These are phyloP conservation scores for Candida smagusa DNA, from an alignment of 1,139 yeast species.

Conservation along the genomic window DNA sequence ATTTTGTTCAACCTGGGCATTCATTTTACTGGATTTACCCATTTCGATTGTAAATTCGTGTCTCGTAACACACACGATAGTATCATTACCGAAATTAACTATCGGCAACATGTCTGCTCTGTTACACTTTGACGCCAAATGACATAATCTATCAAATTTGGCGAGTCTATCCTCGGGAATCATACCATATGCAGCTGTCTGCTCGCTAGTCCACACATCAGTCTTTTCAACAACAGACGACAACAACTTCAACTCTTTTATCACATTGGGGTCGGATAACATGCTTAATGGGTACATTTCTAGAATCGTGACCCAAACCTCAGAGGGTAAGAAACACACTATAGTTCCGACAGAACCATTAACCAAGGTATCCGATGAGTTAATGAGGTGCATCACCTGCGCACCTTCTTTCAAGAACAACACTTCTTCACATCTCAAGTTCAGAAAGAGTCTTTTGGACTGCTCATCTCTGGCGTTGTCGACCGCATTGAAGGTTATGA, in stretches of 20 bases:
- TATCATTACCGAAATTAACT: slow-evolving; percentile 47
- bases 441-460: slow-evolving; percentile 29
- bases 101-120: slow-evolving; percentile 46
- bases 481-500: slow-evolving; percentile 45
- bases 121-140: slow-evolving; percentile 30
- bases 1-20: slow-evolving; percentile 4
- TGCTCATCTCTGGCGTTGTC: slow-evolving; percentile 40
- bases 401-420: slow-evolving; percentile 54
- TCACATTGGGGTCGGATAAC: slow-evolving; percentile 17
- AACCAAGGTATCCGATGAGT: slow-evolving; percentile 43
- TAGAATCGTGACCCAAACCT: slow-evolving; percentile 24
- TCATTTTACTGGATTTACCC: slow-evolving; percentile 10
- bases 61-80: slow-evolving; percentile 50
- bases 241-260: slow-evolving; percentile 28
- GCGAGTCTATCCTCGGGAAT: slow-evolving; percentile 28
- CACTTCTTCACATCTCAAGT: slow-evolving; percentile 44
- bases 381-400: slow-evolving; percentile 56
- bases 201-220: slow-evolving; percentile 37
- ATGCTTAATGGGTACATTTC: slow-evolving; percentile 25
- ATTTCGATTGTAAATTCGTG: slow-evolving; percentile 65
- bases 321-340: slow-evolving; percentile 57
- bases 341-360: slow-evolving; percentile 58
- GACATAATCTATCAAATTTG: slow-evolving; percentile 25
- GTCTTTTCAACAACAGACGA: slow-evolving; percentile 24
- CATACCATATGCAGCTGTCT: slow-evolving; percentile 30